Evolutionary conservation across 1,284 basidiomycete species (phyloP), one percentile per base, ranked within the genome.

Genomic region (Marasmius oreades): DNA sequence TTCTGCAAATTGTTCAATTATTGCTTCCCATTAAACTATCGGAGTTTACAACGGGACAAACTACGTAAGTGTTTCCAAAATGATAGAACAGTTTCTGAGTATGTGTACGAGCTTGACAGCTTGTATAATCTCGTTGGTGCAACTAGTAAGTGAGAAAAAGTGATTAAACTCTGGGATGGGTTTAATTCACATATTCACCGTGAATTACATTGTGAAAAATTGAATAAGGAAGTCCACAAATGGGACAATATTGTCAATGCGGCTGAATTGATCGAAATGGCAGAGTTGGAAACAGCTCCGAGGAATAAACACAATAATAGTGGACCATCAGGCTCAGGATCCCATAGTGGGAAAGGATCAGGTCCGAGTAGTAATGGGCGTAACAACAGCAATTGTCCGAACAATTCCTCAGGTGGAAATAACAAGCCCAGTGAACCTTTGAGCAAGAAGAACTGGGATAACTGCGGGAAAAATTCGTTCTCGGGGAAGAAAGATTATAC

Each of bases 141-240:
- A 22, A n/a, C 47, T 20, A 47, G 52, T 20, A 43, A 53, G 33
- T 34, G 45, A 20, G 34, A 53, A 23, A 18, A 16, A 8, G 52
- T 53, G 8, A 53, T 57, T 28, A 57, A 53, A 28, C 24, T 57
- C 12, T 57, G 56, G 56, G 52, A 57, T 33, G 51, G 56, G 11
- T 50, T 57, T 10, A 46, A 31, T 12, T 3, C 26, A 0, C 11
- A 50, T 6, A 50, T 57, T 16, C 44, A 43, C 12, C 22, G 28
- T 22, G 56, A 57, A 39, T 23, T 57, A 22, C 56, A 44, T 28
- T 51, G 46, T 5, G 37, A 36, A 11, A 44, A 53, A 22, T n/a
- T 48, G 5, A 51, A 46, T 36, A 53, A 53, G 20, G 52, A 53
- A 34, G 39, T 57, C 14, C 45, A 53, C n/a, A 43, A 44, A 1